phyloP scores from a whole-genome alignment of 2,329 filamentous ascomycete species.

The Alternaria sp. region DNA sequence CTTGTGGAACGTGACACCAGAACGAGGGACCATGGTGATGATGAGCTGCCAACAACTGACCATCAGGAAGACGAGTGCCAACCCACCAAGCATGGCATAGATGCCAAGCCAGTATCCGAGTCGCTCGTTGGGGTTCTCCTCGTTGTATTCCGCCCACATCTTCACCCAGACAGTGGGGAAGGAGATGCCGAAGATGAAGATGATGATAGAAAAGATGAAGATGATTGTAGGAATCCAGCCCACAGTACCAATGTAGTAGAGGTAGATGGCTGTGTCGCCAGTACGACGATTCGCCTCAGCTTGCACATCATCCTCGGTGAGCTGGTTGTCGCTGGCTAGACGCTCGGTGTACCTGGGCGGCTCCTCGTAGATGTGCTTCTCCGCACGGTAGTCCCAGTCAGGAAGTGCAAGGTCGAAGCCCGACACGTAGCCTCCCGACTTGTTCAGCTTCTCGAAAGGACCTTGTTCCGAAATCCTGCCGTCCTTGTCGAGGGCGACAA shows the following conservation, averaged over 20 bases:
- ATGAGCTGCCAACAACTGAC: constrained; percentile 56
- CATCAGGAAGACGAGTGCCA: constrained; percentile 39
- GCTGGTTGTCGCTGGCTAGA: constrained; percentile 19
- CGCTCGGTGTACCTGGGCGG: constrained; percentile 42
- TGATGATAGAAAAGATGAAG: constrained; percentile 42
- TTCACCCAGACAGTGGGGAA: constrained; percentile 58
- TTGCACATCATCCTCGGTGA: constrained; percentile 43
- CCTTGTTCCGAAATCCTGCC: constrained; percentile 52
- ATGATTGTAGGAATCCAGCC: constrained; percentile 41
- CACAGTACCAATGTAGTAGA: constrained; percentile 44
- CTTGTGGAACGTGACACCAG: constrained; percentile 60
- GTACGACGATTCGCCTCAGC: constrained; percentile 43
- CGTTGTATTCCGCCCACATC: constrained; percentile 58
- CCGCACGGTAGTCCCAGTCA: constrained; percentile 43
- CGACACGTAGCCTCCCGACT: constrained; percentile 43
- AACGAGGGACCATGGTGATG: constrained; percentile 62
- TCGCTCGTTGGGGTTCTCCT: constrained; percentile 47
- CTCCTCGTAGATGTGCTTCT: constrained; percentile 42
- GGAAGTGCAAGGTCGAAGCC: constrained; percentile 45
- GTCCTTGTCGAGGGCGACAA: constrained; percentile 51
- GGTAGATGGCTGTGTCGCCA: constrained; percentile 45
- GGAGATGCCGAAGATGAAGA: constrained; percentile 47
- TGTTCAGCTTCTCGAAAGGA: constrained; percentile 49
- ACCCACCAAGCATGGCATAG: constrained; percentile 40
- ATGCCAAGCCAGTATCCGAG: constrained; percentile 46